Base-by-base conservation (phyloP, 2,329 filamentous ascomycete genomes). In the Apiospora malaysiana region DNA sequence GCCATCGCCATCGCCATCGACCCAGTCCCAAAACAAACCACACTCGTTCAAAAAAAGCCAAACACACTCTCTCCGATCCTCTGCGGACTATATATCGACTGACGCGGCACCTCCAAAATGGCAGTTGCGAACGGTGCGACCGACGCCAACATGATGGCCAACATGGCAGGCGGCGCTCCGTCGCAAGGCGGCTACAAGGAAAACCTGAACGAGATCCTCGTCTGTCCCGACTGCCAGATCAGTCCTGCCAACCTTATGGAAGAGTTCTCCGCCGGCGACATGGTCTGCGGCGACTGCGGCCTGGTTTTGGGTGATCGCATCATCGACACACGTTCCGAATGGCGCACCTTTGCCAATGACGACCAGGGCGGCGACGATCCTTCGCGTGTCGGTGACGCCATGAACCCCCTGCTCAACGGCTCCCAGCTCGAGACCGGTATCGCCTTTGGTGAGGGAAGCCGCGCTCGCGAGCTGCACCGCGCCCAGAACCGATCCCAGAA, bases 321-420 rank as follows among this genome's bases (percentile, higher is more conserved):
- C 80, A 95, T 99, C 79, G 97, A 99, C 80, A 97, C 94, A 72
- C 93, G 97, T 73, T 97, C 94, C 66, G 96, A 99, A 84, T 99
- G 96, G 96, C 94, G 96, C 80, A 99, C 96, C 0, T 99, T 99
- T 84, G 94, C 95, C 79, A 98, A 98, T 80, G 96, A 99, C 79
- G 97, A 99, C 80, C 94, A 97, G 81, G 94, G 94, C 78, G 95
- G 93, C 78, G 97, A 98, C 77, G 96, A 99, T 76, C 96, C 97
- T 5, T 98, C 94, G 71, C 96, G 96, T 94, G 95, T 99, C 75
- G 96, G 96, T 85, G 96, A 98, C 77, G 93, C 93, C 7, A 92
- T 92, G 72, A 98, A 98, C 79, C 92, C 94, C 69, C 90, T 99
- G 59, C 88, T 97, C 71, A 94, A 97, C 78, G 95, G 94, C 70